These are phyloP conservation scores for Paecilomyces sp. DNA, from an alignment of 2,329 filamentous ascomycete species.

Conservation along the genomic window DNA sequence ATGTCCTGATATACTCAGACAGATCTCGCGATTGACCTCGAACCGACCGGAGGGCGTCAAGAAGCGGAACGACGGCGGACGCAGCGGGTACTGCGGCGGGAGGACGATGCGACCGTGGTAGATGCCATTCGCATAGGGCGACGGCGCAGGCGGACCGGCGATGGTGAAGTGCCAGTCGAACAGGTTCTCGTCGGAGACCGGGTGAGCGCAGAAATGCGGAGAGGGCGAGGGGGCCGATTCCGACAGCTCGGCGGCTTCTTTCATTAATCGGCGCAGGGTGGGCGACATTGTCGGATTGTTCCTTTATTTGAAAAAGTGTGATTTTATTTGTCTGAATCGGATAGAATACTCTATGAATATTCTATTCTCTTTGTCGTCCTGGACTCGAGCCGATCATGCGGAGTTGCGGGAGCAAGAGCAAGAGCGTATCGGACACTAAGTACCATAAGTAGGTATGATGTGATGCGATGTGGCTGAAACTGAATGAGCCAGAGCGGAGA, in stretches of 20 bases:
- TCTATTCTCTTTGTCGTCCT: no score
- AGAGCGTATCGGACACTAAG: slow-evolving; percentile 1
- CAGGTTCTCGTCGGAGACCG: slow-evolving; percentile 73
- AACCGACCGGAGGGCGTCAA: slow-evolving; percentile 86
- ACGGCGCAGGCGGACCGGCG: slow-evolving; percentile 72
- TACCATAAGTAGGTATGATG: slow-evolving; percentile 22
- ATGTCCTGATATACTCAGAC: slow-evolving; percentile 84
- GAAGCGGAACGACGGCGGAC: slow-evolving; percentile 93
- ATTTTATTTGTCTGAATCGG: no score
- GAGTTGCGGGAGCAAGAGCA: slow-evolving; percentile 12
- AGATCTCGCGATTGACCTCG: slow-evolving; percentile 95
- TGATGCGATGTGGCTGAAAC: slow-evolving; percentile 30
- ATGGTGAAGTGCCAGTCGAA: slow-evolving; percentile 99
- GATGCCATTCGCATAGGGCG: slow-evolving; percentile 70
- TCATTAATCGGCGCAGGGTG: slow-evolving; percentile 45
- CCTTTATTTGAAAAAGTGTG: neutral
- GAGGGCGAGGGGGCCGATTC: slow-evolving; percentile 65
- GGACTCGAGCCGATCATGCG: neutral
- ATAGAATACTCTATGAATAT: no score
- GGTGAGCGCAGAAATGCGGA: slow-evolving; percentile 75
- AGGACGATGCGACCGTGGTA: slow-evolving; percentile 95
- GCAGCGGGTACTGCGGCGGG: slow-evolving; percentile 80
- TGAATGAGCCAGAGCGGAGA: neutral
- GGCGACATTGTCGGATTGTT: slow-evolving; percentile 19
- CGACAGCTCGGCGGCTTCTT: slow-evolving; percentile 84